These are phyloP conservation scores for Oxalis stricta DNA, from an alignment of 441 rosid genomes.

Conservation along the genomic window DNA sequence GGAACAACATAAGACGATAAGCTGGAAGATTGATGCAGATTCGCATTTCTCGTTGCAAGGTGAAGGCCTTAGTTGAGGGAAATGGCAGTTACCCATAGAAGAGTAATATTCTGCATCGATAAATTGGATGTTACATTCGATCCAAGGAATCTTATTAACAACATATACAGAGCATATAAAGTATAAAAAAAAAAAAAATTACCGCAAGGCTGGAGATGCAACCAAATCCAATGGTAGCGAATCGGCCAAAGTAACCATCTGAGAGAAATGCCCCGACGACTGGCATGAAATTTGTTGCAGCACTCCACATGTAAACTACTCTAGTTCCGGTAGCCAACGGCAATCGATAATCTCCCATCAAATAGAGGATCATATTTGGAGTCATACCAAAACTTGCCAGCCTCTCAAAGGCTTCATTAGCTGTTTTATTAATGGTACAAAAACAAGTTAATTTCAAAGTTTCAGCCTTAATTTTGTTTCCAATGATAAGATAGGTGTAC, in stretches of 20 bases:
- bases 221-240: neutral
- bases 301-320: slow-evolving; percentile 3
- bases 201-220: slow-evolving; percentile 2
- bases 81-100: slow-evolving; percentile 5
- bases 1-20: slow-evolving; percentile 26
- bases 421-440: neutral
- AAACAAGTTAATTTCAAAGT: no score
- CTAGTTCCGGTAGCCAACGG: neutral
- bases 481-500: neutral
- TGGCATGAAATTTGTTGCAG: slow-evolving; percentile 2
- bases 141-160: no score
- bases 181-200: no score
- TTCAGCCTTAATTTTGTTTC: no score
- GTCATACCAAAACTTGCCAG: slow-evolving; percentile 1
- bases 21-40: slow-evolving; percentile 24
- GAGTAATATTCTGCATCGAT: slow-evolving; percentile 2
- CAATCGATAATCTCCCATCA: slow-evolving; percentile 7
- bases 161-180: no score
- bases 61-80: slow-evolving; percentile 25
- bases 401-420: slow-evolving; percentile 6
- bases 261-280: slow-evolving; percentile 7
- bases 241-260: slow-evolving; percentile 5
- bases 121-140: neutral
- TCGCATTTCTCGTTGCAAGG: slow-evolving; percentile 22
- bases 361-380: slow-evolving; percentile 7